phyloP scores from a whole-genome alignment of 179 eudicot genomes.

The Beta macrorhiza region DNA sequence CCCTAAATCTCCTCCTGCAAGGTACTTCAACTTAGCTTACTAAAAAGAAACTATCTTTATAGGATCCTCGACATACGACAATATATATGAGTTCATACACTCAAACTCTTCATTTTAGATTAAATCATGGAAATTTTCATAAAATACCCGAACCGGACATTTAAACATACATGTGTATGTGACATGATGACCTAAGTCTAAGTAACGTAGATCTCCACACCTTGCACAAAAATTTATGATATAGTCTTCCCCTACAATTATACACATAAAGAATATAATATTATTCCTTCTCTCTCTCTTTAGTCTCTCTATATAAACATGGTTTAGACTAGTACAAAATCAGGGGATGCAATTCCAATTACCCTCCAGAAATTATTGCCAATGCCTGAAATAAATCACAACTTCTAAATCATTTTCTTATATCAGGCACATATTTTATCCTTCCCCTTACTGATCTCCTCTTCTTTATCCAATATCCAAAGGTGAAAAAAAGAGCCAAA shows the following conservation, averaged over 20 bases:
- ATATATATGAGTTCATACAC: too few relatives aligned
- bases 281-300: background rate
- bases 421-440: slow-evolving; percentile 7
- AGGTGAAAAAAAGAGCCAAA: background rate
- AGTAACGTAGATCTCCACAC: background rate
- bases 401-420: slow-evolving; percentile 13
- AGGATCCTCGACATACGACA: too few relatives aligned
- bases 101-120: too few relatives aligned
- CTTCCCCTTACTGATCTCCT: background rate
- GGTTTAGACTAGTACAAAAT: background rate
- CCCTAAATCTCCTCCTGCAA: too few relatives aligned
- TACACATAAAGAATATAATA: background rate
- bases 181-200: too few relatives aligned
- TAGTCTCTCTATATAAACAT: slow-evolving; percentile 18
- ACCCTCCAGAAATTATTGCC: slow-evolving; percentile 15
- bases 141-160: too few relatives aligned
- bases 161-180: too few relatives aligned
- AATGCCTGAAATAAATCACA: slow-evolving; percentile 18
- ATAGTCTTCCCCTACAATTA: slow-evolving; percentile 1
- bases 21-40: too few relatives aligned
- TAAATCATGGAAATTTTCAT: too few relatives aligned
- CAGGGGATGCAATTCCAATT: slow-evolving; percentile 19
- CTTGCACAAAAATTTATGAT: background rate
- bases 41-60: too few relatives aligned
- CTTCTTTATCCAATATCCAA: slow-evolving; percentile 1